Conservation (phyloP, 2,329 filamentous ascomycete genomes). For the Penicillium griseofulvum region DNA sequence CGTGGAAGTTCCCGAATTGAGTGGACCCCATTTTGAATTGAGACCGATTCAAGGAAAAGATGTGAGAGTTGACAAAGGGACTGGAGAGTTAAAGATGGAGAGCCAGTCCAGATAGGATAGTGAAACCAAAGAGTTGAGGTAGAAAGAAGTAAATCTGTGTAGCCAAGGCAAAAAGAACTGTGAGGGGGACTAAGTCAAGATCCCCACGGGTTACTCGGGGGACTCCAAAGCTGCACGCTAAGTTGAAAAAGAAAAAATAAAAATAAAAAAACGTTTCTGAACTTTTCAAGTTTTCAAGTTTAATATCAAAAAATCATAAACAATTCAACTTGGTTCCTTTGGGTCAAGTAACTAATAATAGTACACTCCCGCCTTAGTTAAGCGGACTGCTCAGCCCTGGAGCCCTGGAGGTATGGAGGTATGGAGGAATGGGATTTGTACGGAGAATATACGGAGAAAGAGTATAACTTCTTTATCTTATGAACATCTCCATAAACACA, state of each 20-base stretch:
- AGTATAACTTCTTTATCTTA: background rate
- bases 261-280: too few species aligned
- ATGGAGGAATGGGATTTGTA: too few species aligned
- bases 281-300: background rate
- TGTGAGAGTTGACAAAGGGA: conserved; percentile 9
- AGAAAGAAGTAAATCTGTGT: background rate
- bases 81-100: background rate
- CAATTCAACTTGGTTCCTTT: background rate
- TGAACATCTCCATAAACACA: background rate
- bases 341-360: conserved; percentile 4
- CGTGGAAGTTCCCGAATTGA: conserved; percentile 60
- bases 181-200: background rate
- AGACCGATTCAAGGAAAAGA: conserved; percentile 1
- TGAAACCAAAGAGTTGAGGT: background rate
- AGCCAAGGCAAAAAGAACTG: background rate
- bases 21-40: conserved; percentile 47
- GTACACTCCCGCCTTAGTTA: background rate
- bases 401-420: too few species aligned
- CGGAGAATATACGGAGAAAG: too few species aligned
- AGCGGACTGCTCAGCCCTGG: too few species aligned
- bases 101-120: conserved; percentile 1
- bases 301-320: background rate
- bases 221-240: conserved; percentile 12
- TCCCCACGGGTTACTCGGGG: conserved; percentile 9
- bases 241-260: background rate